These are phyloP conservation scores for Thymus mandschuricus DNA, from an alignment of 257 asterid genomes.

Conservation along the genomic window DNA sequence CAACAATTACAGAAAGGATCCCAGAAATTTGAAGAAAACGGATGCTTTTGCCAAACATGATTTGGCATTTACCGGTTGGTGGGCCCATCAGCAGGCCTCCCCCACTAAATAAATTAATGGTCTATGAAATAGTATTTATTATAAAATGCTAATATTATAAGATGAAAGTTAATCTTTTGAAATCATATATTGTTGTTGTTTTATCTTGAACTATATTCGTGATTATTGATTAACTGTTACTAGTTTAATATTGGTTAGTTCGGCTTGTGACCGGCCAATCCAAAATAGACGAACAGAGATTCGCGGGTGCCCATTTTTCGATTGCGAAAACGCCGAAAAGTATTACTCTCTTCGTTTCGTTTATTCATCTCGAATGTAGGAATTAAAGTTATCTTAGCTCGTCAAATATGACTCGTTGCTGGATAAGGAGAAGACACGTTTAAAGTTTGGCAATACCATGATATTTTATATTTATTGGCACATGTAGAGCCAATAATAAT, in stretches of 20 bases:
- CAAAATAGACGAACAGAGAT: neutral
- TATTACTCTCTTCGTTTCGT: no score
- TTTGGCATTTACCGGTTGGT: conserved; percentile 4
- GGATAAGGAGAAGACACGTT: neutral
- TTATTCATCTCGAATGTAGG: neutral
- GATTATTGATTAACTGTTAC: neutral
- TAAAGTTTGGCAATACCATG: no score
- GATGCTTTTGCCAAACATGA: conserved; percentile 6
- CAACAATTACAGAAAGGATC: neutral
- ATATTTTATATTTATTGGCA: neutral
- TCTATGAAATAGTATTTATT: no score
- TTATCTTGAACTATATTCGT: neutral
- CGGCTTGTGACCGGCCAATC: neutral
- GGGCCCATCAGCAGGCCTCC: neutral
- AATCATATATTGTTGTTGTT: no score
- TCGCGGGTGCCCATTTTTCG: neutral
- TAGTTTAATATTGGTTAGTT: neutral
- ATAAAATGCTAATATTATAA: no score
- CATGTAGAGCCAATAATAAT: neutral
- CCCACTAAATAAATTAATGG: no score
- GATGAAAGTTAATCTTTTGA: no score
- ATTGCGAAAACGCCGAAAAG: neutral
- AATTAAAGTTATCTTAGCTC: neutral
- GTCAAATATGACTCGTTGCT: neutral
- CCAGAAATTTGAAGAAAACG: neutral